Base-by-base conservation (phyloP, 306 rosid species). In the Sicyos baderoa region DNA sequence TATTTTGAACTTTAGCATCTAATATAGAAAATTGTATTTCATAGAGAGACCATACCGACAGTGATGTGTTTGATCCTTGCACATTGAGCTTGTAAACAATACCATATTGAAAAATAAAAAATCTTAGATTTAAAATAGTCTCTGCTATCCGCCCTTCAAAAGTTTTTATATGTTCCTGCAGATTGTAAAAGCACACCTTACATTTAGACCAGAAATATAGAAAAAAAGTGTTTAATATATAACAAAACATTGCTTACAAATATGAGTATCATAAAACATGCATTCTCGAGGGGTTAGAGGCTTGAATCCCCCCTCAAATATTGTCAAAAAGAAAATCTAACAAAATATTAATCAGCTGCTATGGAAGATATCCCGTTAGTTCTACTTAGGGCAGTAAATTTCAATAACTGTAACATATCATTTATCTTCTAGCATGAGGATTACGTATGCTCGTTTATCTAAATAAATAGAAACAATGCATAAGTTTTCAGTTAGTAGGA, bases 91-190 rank as follows among this genome's bases (percentile, higher is more conserved):
- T 86, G 86, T 93, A 93, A 15, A 93, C 91, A 78, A 93, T 82
- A 48, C 98, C 98, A 79, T 89, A 93, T 64, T 93, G 98, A 81
- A 89, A 93, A 73, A 93, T 83, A 71, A 93, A 93, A 84, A 93
- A 93, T 84, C 98, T 81, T 23, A 93, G 78, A 75, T 92, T 86
- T 79, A 93, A 76, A 74, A 93, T 85, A 19, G 95, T 89, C 86
- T 89, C 98, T 0, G 79, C 89, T 73, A 93, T 81, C 78, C 96
- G 85, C 61, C 95, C 91, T 62, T 83, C 80, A 4, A 92, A 32
- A 25, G 87, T 88, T 76, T 89, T 81, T 79, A 93, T 89, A 76
- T 89, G 96, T 29, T 83, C 84, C 98, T 92, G 89, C 71, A 72
- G 50, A 72, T 11, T 49, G 50, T 70, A 52, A 54, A 70, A 70